phyloP scores from a whole-genome alignment of 192 early-diverging fungal species.

The Nowakowskiella sp. region DNA sequence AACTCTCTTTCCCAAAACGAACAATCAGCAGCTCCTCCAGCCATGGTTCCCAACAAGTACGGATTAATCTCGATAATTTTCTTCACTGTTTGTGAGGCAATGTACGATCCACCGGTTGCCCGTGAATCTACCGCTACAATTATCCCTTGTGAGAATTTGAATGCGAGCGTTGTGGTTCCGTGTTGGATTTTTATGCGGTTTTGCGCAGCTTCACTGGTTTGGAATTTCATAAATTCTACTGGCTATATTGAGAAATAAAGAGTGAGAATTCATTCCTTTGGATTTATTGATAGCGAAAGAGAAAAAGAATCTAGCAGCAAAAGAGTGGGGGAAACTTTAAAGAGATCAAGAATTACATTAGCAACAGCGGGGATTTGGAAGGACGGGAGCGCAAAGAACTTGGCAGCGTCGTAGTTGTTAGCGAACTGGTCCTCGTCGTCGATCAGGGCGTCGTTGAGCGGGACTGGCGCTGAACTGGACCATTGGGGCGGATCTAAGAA shows the following conservation, averaged over 20 bases:
- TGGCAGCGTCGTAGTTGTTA: slow-evolving; percentile 8
- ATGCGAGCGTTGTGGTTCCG: slow-evolving; percentile 97
- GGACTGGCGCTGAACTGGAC: slow-evolving; percentile 1
- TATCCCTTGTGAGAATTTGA: slow-evolving; percentile 91
- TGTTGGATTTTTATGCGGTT: slow-evolving; percentile 85
- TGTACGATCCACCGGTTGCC: slow-evolving; percentile 84
- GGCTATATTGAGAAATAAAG: slow-evolving; percentile 48
- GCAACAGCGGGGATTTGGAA: slow-evolving; percentile 11
- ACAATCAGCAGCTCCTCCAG: slow-evolving; percentile 98
- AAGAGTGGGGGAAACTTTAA: no score
- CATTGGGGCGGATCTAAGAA: no score
- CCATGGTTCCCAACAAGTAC: slow-evolving; percentile 96
- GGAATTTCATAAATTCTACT: slow-evolving; percentile 72
- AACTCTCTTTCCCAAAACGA: slow-evolving; percentile 97
- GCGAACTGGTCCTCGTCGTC: slow-evolving; percentile 5
- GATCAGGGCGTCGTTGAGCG: background rate
- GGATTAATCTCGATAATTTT: slow-evolving; percentile 99
- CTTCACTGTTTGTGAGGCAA: slow-evolving; percentile 91
- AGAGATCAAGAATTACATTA: slow-evolving; percentile 5
- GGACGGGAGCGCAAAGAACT: slow-evolving; percentile 13
- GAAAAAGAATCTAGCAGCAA: no score
- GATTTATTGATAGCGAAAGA: no score
- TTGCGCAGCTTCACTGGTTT: slow-evolving; percentile 61
- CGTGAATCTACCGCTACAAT: slow-evolving; percentile 95
- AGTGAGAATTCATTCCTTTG: no score